Evolutionary conservation across 108 stramenopile species (phyloP).

Genomic region (Cylindrotheca fusiformis): DNA sequence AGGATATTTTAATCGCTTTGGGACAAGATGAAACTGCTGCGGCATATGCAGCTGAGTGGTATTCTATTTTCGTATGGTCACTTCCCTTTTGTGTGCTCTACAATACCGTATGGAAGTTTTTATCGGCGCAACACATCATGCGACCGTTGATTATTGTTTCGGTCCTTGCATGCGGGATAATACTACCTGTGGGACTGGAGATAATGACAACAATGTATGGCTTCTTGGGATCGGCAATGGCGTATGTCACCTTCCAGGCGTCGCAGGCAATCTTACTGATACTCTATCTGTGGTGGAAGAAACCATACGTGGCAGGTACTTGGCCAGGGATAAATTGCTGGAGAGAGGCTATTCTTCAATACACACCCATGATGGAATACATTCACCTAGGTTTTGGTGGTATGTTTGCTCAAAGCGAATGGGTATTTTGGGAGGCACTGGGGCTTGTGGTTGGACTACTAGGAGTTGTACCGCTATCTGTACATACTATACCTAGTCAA

Average conservation of each 20-base stretch:
- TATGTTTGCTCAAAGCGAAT: conserved; percentile 32
- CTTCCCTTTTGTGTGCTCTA: conserved; percentile 32
- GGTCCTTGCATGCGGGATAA: conserved; percentile 5
- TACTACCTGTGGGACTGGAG: conserved; percentile 30
- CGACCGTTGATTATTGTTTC: conserved; percentile 26
- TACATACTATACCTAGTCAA: conserved; percentile 44
- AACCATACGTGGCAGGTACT: conserved; percentile 29
- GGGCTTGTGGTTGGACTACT: conserved; percentile 38
- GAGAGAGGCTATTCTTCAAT: conserved; percentile 13
- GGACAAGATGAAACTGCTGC: conserved; percentile 37
- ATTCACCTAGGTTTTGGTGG: conserved; percentile 30
- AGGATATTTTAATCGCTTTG: conserved; percentile 17
- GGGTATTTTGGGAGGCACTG: conserved; percentile 41
- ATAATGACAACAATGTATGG: conserved; percentile 16
- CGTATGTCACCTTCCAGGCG: conserved; percentile 26
- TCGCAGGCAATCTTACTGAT: conserved; percentile 24
- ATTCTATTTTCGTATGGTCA: conserved; percentile 31
- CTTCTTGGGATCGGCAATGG: conserved; percentile 37
- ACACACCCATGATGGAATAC: conserved; percentile 22
- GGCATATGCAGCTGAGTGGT: conserved; percentile 30
- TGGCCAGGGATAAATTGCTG: conserved; percentile 32
- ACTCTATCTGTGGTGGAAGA: conserved; percentile 5
- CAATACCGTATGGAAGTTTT: conserved; percentile 29
- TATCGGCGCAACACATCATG: conserved; percentile 39
- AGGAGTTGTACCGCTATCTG: conserved; percentile 35